Conservation (phyloP, 148 eudicot species). For the Vaccinium corymbosum region DNA sequence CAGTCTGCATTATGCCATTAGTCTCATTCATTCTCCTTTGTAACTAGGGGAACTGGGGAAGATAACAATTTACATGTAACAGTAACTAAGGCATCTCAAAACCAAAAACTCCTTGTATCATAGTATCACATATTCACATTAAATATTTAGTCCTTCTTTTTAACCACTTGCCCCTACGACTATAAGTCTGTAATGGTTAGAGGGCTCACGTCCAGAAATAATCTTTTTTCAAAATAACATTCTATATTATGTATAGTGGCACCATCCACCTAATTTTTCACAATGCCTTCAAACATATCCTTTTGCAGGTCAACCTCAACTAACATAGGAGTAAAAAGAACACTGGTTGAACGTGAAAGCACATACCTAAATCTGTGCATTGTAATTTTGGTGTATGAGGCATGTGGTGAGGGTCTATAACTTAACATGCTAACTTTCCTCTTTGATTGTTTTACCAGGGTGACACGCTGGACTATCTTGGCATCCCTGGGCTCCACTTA, state of each 20-base stretch:
- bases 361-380: neutral
- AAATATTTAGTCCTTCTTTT: neutral
- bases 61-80: neutral
- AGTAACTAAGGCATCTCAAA: neutral
- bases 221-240: neutral
- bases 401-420: neutral
- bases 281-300: neutral
- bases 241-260: neutral
- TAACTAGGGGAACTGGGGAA: neutral
- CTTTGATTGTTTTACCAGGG: conserved; percentile 46
- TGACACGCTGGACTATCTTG: conserved; percentile 93
- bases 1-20: neutral
- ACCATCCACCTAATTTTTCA: neutral
- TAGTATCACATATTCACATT: neutral
- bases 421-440: neutral
- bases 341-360: neutral
- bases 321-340: neutral
- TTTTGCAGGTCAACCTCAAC: neutral
- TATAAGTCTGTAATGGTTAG: neutral
- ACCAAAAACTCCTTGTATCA: neutral
- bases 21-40: neutral
- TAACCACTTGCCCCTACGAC: neutral
- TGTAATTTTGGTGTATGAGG: neutral
- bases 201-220: neutral
- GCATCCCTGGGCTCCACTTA: conserved; percentile 92